Evolutionary conservation across 2,329 filamentous ascomycete genomes (phyloP).

Genomic region (Aspergillus quadricinctus): DNA sequence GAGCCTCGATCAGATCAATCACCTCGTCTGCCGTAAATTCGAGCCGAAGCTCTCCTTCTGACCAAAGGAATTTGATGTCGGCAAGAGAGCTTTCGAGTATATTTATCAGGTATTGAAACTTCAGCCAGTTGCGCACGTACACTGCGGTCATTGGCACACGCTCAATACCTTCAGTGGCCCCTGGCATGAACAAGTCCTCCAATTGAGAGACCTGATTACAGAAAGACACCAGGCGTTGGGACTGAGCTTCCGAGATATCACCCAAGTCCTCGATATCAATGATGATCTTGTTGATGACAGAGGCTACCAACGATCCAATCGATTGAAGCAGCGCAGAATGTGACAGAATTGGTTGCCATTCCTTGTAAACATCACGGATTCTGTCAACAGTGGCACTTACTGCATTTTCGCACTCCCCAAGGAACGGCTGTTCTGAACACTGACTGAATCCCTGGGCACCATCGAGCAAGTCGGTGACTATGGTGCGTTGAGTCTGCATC

Average conservation of each 20-base stretch:
- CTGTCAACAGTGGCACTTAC: conserved; percentile 55
- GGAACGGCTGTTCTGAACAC: conserved; percentile 57
- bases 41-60: conserved; percentile 58
- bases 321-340: conserved; percentile 59
- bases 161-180: conserved; percentile 28
- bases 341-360: conserved; percentile 57
- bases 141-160: conserved; percentile 54
- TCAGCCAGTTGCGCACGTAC: conserved; percentile 61
- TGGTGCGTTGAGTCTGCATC: conserved; percentile 62
- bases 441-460: conserved; percentile 59
- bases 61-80: conserved; percentile 63
- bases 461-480: conserved; percentile 59
- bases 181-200: conserved; percentile 53
- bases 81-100: conserved; percentile 60
- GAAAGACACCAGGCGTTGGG: conserved; percentile 53
- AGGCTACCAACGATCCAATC: conserved; percentile 55
- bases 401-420: conserved; percentile 57
- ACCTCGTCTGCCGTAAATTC: conserved; percentile 61
- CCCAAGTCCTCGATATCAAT: conserved; percentile 59
- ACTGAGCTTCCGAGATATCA: conserved; percentile 62
- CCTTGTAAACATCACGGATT: conserved; percentile 51
- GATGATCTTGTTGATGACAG: conserved; percentile 56
- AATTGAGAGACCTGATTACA: conserved; percentile 54
- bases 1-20: conserved; percentile 58
- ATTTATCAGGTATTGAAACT: conserved; percentile 61